phyloP scores from a whole-genome alignment of 2,329 filamentous ascomycete genomes.

The Penicillium digitatum region DNA sequence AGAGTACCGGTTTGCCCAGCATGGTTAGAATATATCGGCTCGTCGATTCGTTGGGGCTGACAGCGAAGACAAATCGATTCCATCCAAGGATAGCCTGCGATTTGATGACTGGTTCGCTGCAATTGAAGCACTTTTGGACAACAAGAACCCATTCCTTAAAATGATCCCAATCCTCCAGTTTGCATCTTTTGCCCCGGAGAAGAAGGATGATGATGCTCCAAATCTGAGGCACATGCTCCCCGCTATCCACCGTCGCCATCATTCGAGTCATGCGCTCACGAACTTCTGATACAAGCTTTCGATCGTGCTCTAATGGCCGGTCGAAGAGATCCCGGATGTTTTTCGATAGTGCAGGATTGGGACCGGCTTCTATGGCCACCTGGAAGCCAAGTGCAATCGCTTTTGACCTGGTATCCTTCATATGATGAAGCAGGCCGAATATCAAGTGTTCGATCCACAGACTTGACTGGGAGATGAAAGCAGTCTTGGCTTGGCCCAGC shows the following conservation, averaged over 20 bases:
- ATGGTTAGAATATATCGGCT: slow-evolving; percentile 56
- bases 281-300: slow-evolving; percentile 66
- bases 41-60: slow-evolving; percentile 60
- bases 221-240: slow-evolving; percentile 71
- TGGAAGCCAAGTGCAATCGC: slow-evolving; percentile 72
- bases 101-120: slow-evolving; percentile 65
- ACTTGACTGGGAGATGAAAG: slow-evolving; percentile 65
- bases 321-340: slow-evolving; percentile 56
- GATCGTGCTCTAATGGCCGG: slow-evolving; percentile 49
- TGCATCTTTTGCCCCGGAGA: slow-evolving; percentile 58
- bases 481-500: slow-evolving; percentile 63
- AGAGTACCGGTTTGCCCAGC: slow-evolving; percentile 64
- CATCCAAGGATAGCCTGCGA: slow-evolving; percentile 78
- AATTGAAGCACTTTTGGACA: slow-evolving; percentile 81
- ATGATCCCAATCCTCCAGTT: slow-evolving; percentile 65
- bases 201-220: slow-evolving; percentile 82
- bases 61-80: slow-evolving; percentile 75
- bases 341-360: slow-evolving; percentile 63
- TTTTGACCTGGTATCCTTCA: slow-evolving; percentile 70
- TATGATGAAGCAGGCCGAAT: slow-evolving; percentile 71
- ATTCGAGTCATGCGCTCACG: slow-evolving; percentile 64
- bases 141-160: slow-evolving; percentile 71
- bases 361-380: slow-evolving; percentile 64
- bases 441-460: slow-evolving; percentile 83
- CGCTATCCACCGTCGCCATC: slow-evolving; percentile 57